Conservation (phyloP, 257 asterid species). For the Eucommia ulmoides region DNA sequence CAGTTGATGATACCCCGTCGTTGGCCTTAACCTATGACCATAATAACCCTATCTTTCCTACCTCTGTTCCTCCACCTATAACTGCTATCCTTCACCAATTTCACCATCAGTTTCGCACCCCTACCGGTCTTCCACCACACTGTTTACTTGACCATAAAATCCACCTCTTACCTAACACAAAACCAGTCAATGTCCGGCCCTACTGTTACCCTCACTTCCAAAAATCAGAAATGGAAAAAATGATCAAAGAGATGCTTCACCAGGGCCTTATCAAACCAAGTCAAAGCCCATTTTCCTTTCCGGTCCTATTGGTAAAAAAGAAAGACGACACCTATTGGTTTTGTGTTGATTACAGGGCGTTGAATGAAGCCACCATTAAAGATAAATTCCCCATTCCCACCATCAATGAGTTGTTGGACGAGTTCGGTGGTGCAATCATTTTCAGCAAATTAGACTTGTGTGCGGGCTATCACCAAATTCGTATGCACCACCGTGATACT, state of each 20-base stretch:
- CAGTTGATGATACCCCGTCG: not conserved
- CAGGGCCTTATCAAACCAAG: not conserved
- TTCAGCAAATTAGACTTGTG: not conserved
- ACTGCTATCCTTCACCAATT: too few relatives aligned
- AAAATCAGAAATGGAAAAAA: not conserved
- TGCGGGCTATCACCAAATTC: not conserved
- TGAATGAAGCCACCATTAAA: not conserved
- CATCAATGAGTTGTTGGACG: not conserved
- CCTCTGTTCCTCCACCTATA: too few relatives aligned
- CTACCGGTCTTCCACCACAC: not conserved
- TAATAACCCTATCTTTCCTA: too few relatives aligned
- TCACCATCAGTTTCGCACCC: too few relatives aligned
- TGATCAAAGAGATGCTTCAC: not conserved
- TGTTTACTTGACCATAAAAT: not conserved
- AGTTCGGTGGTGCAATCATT: not conserved
- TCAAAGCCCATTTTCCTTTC: not conserved
- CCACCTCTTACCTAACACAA: not conserved
- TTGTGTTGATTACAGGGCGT: not conserved
- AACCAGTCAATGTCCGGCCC: not conserved
- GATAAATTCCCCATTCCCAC: not conserved
- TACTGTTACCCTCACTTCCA: constrained; percentile 3
- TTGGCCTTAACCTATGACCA: too few relatives aligned
- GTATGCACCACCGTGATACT: not conserved
- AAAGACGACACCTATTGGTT: not conserved
- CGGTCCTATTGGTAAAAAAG: not conserved